Percentiles rank a stretch among this genome's conserved stretches.
These are phyloP conservation scores for Mangifera indica DNA, from an alignment of 345 rosid genomes.

Conservation along the genomic window DNA sequence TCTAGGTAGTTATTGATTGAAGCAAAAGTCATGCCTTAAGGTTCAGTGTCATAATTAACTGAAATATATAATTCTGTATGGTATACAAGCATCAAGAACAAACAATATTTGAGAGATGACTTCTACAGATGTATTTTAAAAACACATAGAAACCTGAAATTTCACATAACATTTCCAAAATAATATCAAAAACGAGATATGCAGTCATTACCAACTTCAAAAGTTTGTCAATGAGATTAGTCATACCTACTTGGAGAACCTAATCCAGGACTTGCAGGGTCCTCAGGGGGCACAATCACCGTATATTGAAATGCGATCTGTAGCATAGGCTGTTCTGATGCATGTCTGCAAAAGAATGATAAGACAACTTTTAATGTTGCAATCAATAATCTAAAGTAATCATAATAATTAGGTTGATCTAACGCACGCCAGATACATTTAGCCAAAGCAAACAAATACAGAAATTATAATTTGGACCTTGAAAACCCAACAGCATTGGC, in stretches of 20 bases:
- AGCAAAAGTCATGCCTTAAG: not conserved
- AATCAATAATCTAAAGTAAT: constrained; percentile 5
- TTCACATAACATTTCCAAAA: not conserved
- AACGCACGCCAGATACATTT: not conserved
- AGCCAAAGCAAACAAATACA: constrained; percentile 12
- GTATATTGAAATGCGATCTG: constrained; percentile 97
- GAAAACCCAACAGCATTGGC: constrained; percentile 74
- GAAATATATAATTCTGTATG: not conserved
- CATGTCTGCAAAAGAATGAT: constrained; percentile 49
- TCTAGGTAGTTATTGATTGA: constrained; percentile 1
- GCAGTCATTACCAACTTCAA: constrained; percentile 2
- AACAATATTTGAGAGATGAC: not conserved
- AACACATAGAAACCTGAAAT: not conserved
- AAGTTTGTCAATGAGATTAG: constrained; percentile 13
- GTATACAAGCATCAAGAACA: not conserved
- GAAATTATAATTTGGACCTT: constrained; percentile 45
- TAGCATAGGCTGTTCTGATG: constrained; percentile 78
- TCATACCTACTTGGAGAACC: constrained; percentile 69
- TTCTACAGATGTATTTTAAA: not conserved
- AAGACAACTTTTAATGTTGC: not conserved
- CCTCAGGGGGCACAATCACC: constrained; percentile 82
- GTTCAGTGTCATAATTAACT: not conserved
- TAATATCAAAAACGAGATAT: not conserved
- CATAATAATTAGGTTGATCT: not conserved
- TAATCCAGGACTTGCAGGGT: constrained; percentile 49